phyloP scores from a whole-genome alignment of 345 rosid species.

The Pugionium cornutum region DNA sequence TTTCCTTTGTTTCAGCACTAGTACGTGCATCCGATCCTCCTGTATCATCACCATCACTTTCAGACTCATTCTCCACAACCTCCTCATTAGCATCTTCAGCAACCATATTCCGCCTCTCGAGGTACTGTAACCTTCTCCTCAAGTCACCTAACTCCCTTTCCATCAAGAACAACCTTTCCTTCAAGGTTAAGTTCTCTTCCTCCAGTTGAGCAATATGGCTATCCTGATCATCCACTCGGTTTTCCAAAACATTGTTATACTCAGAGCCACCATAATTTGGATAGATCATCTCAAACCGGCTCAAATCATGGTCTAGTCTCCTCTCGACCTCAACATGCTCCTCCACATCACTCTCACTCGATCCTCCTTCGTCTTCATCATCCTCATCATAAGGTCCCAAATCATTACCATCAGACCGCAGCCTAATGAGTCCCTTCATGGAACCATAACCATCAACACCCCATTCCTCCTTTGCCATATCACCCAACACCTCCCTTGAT shows the following conservation, averaged over 20 bases:
- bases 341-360: constrained; percentile 97
- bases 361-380: constrained; percentile 89
- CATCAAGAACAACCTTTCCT: constrained; percentile 90
- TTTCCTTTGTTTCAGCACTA: constrained; percentile 40
- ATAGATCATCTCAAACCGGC: constrained; percentile 95
- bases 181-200: constrained; percentile 89
- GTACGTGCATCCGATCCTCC: constrained; percentile 59
- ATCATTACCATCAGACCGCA: constrained; percentile 70
- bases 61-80: constrained; percentile 65
- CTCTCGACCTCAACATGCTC: constrained; percentile 95
- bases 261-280: constrained; percentile 63
- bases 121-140: constrained; percentile 81
- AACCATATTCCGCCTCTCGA: constrained; percentile 64
- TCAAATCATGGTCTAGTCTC: constrained; percentile 93
- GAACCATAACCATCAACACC: constrained; percentile 99
- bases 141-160: constrained; percentile 84
- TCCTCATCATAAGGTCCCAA: constrained; percentile 61
- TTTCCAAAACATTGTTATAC: constrained; percentile 77
- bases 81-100: constrained; percentile 65
- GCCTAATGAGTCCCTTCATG: constrained; percentile 92
- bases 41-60: constrained; percentile 63
- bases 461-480: constrained; percentile 97
- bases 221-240: constrained; percentile 94
- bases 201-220: constrained; percentile 86
- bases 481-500: constrained; percentile 82